Percentiles rank a stretch among this genome's conserved stretches.
Conservation (phyloP, 2,329 filamentous ascomycete genomes). For the Juglanconis juglandina region DNA sequence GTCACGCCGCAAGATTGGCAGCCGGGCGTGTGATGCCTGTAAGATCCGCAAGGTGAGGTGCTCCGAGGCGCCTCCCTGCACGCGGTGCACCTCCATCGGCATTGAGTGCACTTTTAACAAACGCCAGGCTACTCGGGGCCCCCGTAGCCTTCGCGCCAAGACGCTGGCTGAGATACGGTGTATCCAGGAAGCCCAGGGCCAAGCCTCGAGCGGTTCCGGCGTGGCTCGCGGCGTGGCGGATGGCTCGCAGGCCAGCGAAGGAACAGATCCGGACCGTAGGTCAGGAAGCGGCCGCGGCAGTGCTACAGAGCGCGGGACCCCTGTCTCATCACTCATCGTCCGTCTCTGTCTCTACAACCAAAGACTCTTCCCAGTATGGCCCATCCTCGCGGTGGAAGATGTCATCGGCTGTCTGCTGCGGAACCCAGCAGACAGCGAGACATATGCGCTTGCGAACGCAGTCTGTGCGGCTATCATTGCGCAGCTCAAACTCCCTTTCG, state of each 20-base stretch:
- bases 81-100: slow-evolving; percentile 39
- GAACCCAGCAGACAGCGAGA: slow-evolving; percentile 31
- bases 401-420: slow-evolving; percentile 36
- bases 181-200: slow-evolving; percentile 21
- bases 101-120: slow-evolving; percentile 50
- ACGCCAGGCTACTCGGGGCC: slow-evolving; percentile 41
- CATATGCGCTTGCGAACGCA: slow-evolving; percentile 40
- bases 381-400: slow-evolving; percentile 43
- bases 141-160: slow-evolving; percentile 41
- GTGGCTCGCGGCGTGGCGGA: no score
- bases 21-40: slow-evolving; percentile 48
- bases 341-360: slow-evolving; percentile 44
- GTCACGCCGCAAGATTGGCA: slow-evolving; percentile 30
- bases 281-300: no score
- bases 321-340: slow-evolving; percentile 25
- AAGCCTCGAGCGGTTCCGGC: neutral
- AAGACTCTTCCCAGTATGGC: slow-evolving; percentile 51
- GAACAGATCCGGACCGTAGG: no score
- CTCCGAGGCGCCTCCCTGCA: slow-evolving; percentile 44
- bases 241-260: no score
- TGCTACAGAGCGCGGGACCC: slow-evolving; percentile 9
- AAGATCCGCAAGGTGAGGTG: slow-evolving; percentile 52
- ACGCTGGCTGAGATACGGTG: slow-evolving; percentile 40
- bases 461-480: slow-evolving; percentile 46
- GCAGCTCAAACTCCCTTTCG: slow-evolving; percentile 40